Percentiles rank a stretch among this genome's conserved stretches.
These are phyloP conservation scores for Flaveria ramosissima DNA, from an alignment of 129 eudicot species.

Conservation along the genomic window DNA sequence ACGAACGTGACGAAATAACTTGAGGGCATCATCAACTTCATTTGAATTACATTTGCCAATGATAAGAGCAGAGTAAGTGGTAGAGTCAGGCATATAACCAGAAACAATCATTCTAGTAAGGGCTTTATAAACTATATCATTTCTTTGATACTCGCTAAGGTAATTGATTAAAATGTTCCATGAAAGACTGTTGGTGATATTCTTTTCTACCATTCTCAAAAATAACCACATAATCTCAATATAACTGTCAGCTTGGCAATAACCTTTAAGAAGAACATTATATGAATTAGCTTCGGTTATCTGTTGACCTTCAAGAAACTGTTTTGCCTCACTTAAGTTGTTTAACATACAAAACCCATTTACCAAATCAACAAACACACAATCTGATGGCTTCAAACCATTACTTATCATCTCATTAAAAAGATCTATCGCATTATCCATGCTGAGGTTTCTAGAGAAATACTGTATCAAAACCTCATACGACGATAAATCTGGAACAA, in stretches of 20 bases:
- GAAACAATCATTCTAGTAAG: slow-evolving; percentile 67
- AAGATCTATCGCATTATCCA: slow-evolving; percentile 57
- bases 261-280: slow-evolving; percentile 57
- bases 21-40: slow-evolving; percentile 49
- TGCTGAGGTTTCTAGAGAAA: slow-evolving; percentile 40
- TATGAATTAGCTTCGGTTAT: slow-evolving; percentile 37
- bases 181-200: slow-evolving; percentile 44
- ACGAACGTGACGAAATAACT: slow-evolving; percentile 46
- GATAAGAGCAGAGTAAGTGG: slow-evolving; percentile 69
- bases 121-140: slow-evolving; percentile 41
- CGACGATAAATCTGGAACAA: slow-evolving; percentile 50
- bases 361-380: slow-evolving; percentile 49
- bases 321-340: slow-evolving; percentile 46
- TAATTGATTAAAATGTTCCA: slow-evolving; percentile 64
- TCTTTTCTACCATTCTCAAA: slow-evolving; percentile 49
- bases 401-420: slow-evolving; percentile 50
- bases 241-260: slow-evolving; percentile 38
- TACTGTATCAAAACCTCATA: slow-evolving; percentile 51
- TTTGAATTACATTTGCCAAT: slow-evolving; percentile 56
- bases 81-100: slow-evolving; percentile 47
- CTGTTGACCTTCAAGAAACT: slow-evolving; percentile 47
- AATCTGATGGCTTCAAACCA: slow-evolving; percentile 42
- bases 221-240: slow-evolving; percentile 44
- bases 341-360: slow-evolving; percentile 51
- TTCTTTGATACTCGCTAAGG: slow-evolving; percentile 38